Base-by-base conservation (phyloP, 2,329 filamentous ascomycete genomes). In the Venturia aucupariae region DNA sequence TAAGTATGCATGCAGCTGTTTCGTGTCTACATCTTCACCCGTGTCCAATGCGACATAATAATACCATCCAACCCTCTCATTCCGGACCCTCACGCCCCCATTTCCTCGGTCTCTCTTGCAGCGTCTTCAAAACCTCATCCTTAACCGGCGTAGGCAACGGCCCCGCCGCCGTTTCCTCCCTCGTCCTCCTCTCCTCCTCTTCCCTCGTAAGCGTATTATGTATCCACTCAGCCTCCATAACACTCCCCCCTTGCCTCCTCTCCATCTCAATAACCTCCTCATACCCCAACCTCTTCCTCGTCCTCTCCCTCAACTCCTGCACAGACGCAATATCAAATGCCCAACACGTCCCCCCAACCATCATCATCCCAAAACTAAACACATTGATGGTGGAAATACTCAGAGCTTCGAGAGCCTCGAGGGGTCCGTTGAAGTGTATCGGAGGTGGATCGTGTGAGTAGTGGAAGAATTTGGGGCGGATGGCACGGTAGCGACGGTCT, bases 371-470 rank as follows among this genome's bases (percentile, higher is more conserved):
- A 17, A 57, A 65, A 46, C 64, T 65, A 17, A 63, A 42, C 19
- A 57, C 61, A 19, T 65, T 65, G 44, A 65, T 48, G 2, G 62
- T 65, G 17, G 64, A 64, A 6, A 65, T 32, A 30, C 61, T 64
- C 17, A 65, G 55, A 4, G 64, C 64, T 30, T 65, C 64, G 24
- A 65, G 24, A 11, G 64, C 64, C 60, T 64, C 64, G 19, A 64
- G 35, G 22, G 51, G 61, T 15, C 51, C 62, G 39, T 63, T 59
- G 59, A 62, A 46, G n/a, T 22, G 48, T 35, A 65, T 60, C 3
- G 48, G 46, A 17, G 61, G 61, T 15, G 63, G 54, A 38, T 60
- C 54, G 38, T 51, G 66, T 10, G 57, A 66, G 19, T 35, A 42
- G n/a, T 65, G 39, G 62, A 65, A 65, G 54, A 65, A 65, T 19